phyloP scores from a whole-genome alignment of 306 rosid genomes.

The Ochetophila trinervis region DNA sequence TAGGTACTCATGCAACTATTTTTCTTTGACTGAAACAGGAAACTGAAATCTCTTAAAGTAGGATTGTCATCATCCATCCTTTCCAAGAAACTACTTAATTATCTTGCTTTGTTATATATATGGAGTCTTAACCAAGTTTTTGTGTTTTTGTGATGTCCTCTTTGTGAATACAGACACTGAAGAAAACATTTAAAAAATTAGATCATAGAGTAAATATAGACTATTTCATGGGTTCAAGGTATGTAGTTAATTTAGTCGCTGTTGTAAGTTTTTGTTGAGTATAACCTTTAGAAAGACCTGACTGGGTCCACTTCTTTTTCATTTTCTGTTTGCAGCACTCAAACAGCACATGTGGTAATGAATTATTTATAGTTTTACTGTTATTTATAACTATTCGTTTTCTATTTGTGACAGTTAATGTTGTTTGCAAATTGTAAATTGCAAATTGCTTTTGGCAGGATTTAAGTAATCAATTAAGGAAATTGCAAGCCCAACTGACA shows the following conservation, averaged over 20 bases:
- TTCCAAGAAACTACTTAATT: slow-evolving; percentile 12
- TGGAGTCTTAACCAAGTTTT: neutral
- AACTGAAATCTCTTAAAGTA: slow-evolving; percentile 87
- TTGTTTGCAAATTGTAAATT: slow-evolving; percentile 18
- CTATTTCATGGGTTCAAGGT: slow-evolving; percentile 68
- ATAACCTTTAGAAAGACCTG: slow-evolving; percentile 21
- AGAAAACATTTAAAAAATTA: slow-evolving; percentile 81
- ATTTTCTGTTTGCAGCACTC: slow-evolving; percentile 55
- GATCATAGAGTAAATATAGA: slow-evolving; percentile 72
- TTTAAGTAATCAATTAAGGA: slow-evolving; percentile 40
- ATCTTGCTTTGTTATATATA: slow-evolving; percentile 9
- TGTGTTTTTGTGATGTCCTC: slow-evolving; percentile 19
- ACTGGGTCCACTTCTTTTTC: slow-evolving; percentile 10
- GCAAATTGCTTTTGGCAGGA: slow-evolving; percentile 41
- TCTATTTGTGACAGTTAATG: slow-evolving; percentile 17
- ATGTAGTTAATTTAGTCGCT: slow-evolving; percentile 14
- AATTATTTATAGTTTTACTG: neutral
- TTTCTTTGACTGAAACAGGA: slow-evolving; percentile 50
- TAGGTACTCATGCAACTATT: slow-evolving; percentile 23
- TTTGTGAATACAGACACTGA: slow-evolving; percentile 57
- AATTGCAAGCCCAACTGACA: slow-evolving; percentile 47
- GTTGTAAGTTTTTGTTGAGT: slow-evolving; percentile 22
- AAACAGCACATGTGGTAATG: slow-evolving; percentile 45
- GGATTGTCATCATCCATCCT: slow-evolving; percentile 26
- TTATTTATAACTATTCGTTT: slow-evolving; percentile 24